A percentile compares a stretch with the other conserved stretches of the same genome.
Evolutionary conservation across 140 eudicot genomes (phyloP).

Genomic region (Ambrosia hybrid): DNA sequence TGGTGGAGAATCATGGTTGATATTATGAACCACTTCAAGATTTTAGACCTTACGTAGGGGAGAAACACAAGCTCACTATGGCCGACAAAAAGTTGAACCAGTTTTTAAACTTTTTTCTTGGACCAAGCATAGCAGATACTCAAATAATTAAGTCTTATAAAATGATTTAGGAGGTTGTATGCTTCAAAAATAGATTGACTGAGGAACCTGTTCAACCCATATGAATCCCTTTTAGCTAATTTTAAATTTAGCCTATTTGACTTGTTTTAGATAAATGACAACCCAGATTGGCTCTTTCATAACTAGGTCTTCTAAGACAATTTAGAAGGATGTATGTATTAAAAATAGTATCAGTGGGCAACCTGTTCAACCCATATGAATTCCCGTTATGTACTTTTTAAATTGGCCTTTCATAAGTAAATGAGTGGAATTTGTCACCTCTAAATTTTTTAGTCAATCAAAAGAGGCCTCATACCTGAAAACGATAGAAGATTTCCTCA

Average conservation of each 20-base stretch:
- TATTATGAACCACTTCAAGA: not conserved
- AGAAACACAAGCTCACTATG: not conserved
- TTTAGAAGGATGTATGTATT: too few species aligned
- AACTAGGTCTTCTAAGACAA: not conserved
- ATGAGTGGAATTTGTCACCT: not conserved
- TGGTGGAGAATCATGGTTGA: not conserved
- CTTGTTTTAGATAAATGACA: not conserved
- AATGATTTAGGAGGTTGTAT: too few species aligned
- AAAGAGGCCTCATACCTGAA: constrained; percentile 18
- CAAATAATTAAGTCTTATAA: too few species aligned
- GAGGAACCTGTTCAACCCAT: not conserved
- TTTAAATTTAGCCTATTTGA: not conserved
- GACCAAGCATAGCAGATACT: too few species aligned
- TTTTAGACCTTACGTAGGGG: not conserved
- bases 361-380: too few species aligned
- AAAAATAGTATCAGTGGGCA: too few species aligned
- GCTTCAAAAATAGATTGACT: not conserved
- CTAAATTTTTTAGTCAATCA: too few species aligned
- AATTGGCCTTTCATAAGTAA: not conserved
- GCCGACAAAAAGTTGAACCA: not conserved
- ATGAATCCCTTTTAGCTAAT: not conserved
- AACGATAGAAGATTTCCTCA: constrained; percentile 11
- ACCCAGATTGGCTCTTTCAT: not conserved
- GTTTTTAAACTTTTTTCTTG: too few species aligned
- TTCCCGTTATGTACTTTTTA: too few species aligned